These are phyloP conservation scores for Cystobasidium ongulense DNA, from an alignment of 768 basidiomycete species.

Conservation along the genomic window DNA sequence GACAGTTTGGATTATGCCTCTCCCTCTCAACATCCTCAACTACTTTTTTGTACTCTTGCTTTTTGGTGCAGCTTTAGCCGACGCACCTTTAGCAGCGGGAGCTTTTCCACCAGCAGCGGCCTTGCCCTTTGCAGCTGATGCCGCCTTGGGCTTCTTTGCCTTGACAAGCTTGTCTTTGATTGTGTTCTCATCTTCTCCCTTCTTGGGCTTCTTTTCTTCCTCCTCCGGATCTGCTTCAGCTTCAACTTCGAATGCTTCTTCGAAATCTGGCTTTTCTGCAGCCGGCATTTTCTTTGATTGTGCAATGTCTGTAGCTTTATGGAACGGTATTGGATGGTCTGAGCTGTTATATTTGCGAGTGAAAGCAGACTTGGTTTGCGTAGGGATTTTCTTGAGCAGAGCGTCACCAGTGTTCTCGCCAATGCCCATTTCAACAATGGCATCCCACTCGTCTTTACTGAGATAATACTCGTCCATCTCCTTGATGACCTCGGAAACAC, in stretches of 20 bases:
- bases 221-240: conserved; percentile 52
- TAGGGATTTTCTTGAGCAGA: conserved; percentile 72
- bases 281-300: conserved; percentile 62
- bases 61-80: background rate
- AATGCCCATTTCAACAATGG: conserved; percentile 84
- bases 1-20: too few species aligned
- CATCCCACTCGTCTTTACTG: conserved; percentile 93
- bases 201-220: conserved; percentile 47
- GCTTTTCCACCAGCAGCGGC: background rate
- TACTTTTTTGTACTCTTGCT: background rate
- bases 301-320: conserved; percentile 67
- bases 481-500: conserved; percentile 75
- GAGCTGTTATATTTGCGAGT: conserved; percentile 80
- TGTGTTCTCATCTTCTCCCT: conserved; percentile 50
- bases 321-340: conserved; percentile 91
- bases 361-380: conserved; percentile 71
- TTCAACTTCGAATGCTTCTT: conserved; percentile 38
- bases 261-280: conserved; percentile 31
- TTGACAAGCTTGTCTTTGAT: conserved; percentile 45
- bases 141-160: conserved; percentile 35
- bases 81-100: background rate
- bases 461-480: conserved; percentile 91
- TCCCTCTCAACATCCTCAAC: too few species aligned
- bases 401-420: conserved; percentile 65
- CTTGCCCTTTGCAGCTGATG: background rate